These are phyloP conservation scores for Backusella morwellensis DNA, from an alignment of 192 early-diverging fungal genomes.

Conservation along the genomic window DNA sequence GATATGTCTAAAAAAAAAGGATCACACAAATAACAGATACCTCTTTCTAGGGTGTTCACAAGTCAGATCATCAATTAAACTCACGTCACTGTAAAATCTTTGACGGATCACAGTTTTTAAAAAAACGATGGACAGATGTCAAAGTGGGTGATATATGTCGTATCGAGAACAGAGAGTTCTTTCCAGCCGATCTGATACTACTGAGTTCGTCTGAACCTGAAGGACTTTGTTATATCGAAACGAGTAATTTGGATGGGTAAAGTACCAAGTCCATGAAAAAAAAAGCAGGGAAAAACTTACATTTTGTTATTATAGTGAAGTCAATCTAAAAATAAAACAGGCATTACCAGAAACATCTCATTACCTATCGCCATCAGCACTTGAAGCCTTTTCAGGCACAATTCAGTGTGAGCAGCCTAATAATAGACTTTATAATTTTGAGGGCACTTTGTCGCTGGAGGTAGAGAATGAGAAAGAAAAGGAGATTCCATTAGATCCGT, in stretches of 20 bases:
- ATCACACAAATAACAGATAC: no score
- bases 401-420: constrained; percentile 93
- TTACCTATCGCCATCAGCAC: constrained; percentile 64
- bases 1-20: no score
- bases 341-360: constrained; percentile 75
- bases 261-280: no score
- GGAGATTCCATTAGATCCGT: constrained; percentile 84
- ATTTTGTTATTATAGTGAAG: constrained; percentile 58
- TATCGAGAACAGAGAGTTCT: constrained; percentile 84
- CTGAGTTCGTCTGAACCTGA: constrained; percentile 91
- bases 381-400: constrained; percentile 57
- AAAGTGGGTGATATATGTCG: constrained; percentile 90
- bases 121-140: constrained; percentile 79
- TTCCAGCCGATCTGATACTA: constrained; percentile 90
- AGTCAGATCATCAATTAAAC: constrained; percentile 77
- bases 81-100: constrained; percentile 60
- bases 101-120: constrained; percentile 67
- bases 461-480: constrained; percentile 38
- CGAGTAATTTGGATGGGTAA: constrained; percentile 86
- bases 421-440: constrained; percentile 89
- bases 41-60: constrained; percentile 61
- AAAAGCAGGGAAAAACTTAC: not conserved
- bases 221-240: constrained; percentile 94
- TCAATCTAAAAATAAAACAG: constrained; percentile 94
- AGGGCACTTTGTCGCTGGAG: constrained; percentile 54